Evolutionary conservation across 2,329 filamentous ascomycete species (phyloP).

Genomic region (Pseudogymnoascus destructans): DNA sequence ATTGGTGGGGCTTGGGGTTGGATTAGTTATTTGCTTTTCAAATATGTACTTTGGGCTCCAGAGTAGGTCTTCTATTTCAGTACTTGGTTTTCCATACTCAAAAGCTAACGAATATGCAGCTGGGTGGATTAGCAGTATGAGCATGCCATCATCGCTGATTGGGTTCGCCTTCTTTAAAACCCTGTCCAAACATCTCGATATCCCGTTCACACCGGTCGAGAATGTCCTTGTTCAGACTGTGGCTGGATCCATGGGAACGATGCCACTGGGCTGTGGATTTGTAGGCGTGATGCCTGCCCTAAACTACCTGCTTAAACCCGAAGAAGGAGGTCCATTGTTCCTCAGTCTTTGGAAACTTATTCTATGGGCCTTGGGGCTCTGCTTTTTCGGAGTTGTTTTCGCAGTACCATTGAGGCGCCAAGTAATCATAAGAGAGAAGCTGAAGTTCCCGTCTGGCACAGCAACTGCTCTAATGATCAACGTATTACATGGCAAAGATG

Average conservation of each 20-base stretch:
- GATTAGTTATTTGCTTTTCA: slow-evolving; percentile 83
- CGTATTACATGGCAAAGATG: slow-evolving; percentile 61
- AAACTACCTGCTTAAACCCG: slow-evolving; percentile 65
- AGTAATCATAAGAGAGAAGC: slow-evolving; percentile 81
- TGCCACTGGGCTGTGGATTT: slow-evolving; percentile 91
- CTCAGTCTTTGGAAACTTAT: slow-evolving; percentile 66
- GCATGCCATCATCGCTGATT: slow-evolving; percentile 88
- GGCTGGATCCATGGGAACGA: slow-evolving; percentile 87
- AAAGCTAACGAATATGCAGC: slow-evolving; percentile 35
- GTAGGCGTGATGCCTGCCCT: slow-evolving; percentile 89
- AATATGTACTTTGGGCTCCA: slow-evolving; percentile 99
- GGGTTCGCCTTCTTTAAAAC: slow-evolving; percentile 89
- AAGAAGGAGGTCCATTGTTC: slow-evolving; percentile 66
- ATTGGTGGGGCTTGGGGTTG: slow-evolving; percentile 66
- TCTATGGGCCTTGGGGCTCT: slow-evolving; percentile 83
- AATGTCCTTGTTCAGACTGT: slow-evolving; percentile 96
- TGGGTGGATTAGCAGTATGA: slow-evolving; percentile 76
- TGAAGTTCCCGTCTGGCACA: slow-evolving; percentile 91
- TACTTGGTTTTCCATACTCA: slow-evolving; percentile 11
- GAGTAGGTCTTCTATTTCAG: slow-evolving; percentile 44
- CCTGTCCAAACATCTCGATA: slow-evolving; percentile 55
- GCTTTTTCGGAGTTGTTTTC: slow-evolving; percentile 94
- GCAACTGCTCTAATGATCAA: slow-evolving; percentile 89
- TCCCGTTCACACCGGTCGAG: slow-evolving; percentile 86
- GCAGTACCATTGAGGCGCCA: slow-evolving; percentile 82